Conservation (phyloP, 495 filamentous ascomycete species). For the Podospora anserina region DNA sequence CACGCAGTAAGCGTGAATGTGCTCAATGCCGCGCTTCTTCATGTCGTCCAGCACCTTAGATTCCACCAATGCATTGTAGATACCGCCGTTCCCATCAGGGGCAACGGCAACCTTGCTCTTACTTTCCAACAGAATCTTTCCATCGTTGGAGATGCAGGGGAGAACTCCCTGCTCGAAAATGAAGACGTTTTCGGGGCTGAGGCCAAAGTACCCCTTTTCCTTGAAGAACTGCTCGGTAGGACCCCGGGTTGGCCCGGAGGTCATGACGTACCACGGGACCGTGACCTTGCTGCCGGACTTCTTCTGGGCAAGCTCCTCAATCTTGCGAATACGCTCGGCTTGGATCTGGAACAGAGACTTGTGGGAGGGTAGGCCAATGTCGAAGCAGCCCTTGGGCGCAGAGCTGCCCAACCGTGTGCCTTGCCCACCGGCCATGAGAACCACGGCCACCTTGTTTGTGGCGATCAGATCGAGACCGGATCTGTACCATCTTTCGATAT, state of each 20-base stretch:
- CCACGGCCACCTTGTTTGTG: constrained; percentile 87
- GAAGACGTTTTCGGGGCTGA: constrained; percentile 77
- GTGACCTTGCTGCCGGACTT: constrained; percentile 60
- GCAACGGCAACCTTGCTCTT: constrained; percentile 93
- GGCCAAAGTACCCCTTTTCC: constrained; percentile 84
- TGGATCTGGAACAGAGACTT: constrained; percentile 98
- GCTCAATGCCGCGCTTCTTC: constrained; percentile 81
- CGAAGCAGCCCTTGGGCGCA: constrained; percentile 92
- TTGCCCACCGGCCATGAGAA: constrained; percentile 96
- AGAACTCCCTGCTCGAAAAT: constrained; percentile 98
- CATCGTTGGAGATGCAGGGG: constrained; percentile 95
- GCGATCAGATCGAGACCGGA: constrained; percentile 81
- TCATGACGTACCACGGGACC: constrained; percentile 99
- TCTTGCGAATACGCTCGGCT: constrained; percentile 83
- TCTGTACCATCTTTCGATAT: constrained; percentile 81
- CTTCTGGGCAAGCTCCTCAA: constrained; percentile 80
- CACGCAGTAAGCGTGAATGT: constrained; percentile 96
- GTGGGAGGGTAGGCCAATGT: constrained; percentile 86
- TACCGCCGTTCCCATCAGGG: constrained; percentile 96
- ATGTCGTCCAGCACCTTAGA: constrained; percentile 85
- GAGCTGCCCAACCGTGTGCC: constrained; percentile 93
- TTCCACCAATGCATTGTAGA: constrained; percentile 87
- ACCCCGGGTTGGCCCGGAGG: constrained; percentile 88
- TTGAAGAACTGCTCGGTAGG: constrained; percentile 92
- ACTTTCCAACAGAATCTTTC: constrained; percentile 90